Base-by-base conservation (phyloP, 306 rosid genomes). In the Cicer chorassanicum region DNA sequence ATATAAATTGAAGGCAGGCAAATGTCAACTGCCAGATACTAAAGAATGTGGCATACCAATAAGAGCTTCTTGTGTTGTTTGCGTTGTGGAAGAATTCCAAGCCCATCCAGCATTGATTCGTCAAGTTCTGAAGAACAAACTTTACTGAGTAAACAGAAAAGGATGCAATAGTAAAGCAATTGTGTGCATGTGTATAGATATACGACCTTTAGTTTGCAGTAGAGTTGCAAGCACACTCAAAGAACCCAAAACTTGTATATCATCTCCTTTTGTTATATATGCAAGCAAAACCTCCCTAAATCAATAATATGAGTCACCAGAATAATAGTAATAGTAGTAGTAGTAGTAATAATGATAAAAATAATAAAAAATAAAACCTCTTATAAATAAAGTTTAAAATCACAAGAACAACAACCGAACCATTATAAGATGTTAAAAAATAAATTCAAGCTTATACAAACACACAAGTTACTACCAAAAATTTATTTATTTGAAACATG, bases 51-150 rank as follows among this genome's bases (percentile, higher is more conserved):
- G 29, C 82, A 65, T 88, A 94, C 98, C 96, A 94, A 82, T 72
- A 93, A 66, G 51, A 88, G 90, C 82, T 90, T 91, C 86, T 94
- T 94, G 61, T 94, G 96, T 53, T 94, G 89, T 79, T 89, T 89
- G 63, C 98, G 93, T 73, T 88, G 97, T 15, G 98, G 98, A 83
- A 94, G 98, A 70, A 94, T 90, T 74, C 97, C 98, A 65, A 94
- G 94, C 60, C 88, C 93, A 60, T 94, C 97, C 65, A 90, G 89
- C 96, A 88, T 88, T 74, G 96, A 84, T 73, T 94, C 98, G 44
- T 94, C 95, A 75, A 94, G 85, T 77, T 94, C 98, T 94, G 75
- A 65, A 75, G 44, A 84, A 71, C 66, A 13, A 68, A 59, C 81
- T 29, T 60, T 64, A 10, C 29, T 82, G 66, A 79, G 86, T 67